Evolutionary conservation across 257 asterid genomes (phyloP).

Genomic region (Ilex aquifolium): DNA sequence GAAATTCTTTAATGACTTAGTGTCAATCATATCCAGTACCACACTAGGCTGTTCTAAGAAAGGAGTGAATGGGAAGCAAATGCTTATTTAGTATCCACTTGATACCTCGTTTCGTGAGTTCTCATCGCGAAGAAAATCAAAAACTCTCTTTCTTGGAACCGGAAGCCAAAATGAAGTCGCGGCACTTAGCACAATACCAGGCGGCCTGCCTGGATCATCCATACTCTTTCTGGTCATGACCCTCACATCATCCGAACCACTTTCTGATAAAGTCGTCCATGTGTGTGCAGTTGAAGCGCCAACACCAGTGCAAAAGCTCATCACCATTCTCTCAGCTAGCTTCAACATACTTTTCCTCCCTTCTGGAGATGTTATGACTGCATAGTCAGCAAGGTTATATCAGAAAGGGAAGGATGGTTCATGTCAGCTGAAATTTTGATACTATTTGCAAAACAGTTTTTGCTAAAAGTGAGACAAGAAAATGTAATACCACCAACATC

Average conservation of each 20-base stretch:
- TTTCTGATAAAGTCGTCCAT: slow-evolving; percentile 49
- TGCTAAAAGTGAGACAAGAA: too few relatives aligned
- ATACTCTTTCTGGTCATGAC: slow-evolving; percentile 53
- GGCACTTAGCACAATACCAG: slow-evolving; percentile 54
- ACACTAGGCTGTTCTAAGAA: too few relatives aligned
- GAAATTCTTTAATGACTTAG: too few relatives aligned
- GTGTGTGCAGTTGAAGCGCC: slow-evolving; percentile 61
- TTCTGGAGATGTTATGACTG: slow-evolving; percentile 41
- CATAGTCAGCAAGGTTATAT: background rate
- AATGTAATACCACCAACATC: slow-evolving; percentile 30
- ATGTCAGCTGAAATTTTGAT: too few relatives aligned
- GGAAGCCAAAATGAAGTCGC: slow-evolving; percentile 66
- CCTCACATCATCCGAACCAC: slow-evolving; percentile 48
- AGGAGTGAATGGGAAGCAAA: too few relatives aligned
- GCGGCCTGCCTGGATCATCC: slow-evolving; percentile 60
- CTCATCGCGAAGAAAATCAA: slow-evolving; percentile 50
- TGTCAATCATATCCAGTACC: too few relatives aligned
- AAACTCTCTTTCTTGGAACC: slow-evolving; percentile 37
- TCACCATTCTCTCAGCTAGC: slow-evolving; percentile 54
- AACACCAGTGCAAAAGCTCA: slow-evolving; percentile 50
- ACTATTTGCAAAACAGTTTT: too few relatives aligned
- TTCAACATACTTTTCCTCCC: slow-evolving; percentile 47
- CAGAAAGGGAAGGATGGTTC: too few relatives aligned
- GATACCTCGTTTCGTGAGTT: slow-evolving; percentile 49
- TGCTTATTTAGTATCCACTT: too few relatives aligned